These are phyloP conservation scores for Neurospora sp. DNA, from an alignment of 2,329 filamentous ascomycete genomes.

Conservation along the genomic window DNA sequence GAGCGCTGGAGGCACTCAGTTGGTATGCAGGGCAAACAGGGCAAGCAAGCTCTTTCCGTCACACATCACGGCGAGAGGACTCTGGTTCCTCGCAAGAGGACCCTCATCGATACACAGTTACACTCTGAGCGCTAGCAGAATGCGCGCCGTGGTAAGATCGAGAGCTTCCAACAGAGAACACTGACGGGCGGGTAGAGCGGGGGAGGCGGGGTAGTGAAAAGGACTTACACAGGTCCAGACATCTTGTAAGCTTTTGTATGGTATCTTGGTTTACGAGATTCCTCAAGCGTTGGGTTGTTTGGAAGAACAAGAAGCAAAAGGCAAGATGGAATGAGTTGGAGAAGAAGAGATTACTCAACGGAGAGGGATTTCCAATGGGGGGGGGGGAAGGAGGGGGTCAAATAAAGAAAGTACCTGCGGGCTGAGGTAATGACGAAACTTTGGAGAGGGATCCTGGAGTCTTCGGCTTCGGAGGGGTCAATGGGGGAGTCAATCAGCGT, in stretches of 20 bases:
- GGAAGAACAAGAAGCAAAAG: slow-evolving; percentile 13
- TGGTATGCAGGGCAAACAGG: slow-evolving; percentile 17
- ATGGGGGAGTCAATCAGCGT: slow-evolving; percentile 6
- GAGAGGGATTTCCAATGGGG: slow-evolving; percentile 13
- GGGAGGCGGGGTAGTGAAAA: slow-evolving; percentile 20
- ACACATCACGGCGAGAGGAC: neutral
- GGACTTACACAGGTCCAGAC: slow-evolving; percentile 60
- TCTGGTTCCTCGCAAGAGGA: neutral
- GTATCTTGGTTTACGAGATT: slow-evolving; percentile 5
- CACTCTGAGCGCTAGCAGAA: neutral
- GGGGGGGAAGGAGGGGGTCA: slow-evolving; percentile 12
- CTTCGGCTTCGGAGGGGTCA: slow-evolving; percentile 18
- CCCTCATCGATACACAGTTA: neutral
- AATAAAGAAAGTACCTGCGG: slow-evolving; percentile 4
- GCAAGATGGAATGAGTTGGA: slow-evolving; percentile 3
- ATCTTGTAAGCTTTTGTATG: slow-evolving; percentile 31
- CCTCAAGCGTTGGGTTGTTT: slow-evolving; percentile 11
- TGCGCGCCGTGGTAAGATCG: slow-evolving; percentile 1
- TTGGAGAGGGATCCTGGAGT: slow-evolving; percentile 14
- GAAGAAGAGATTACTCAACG: slow-evolving; percentile 10
- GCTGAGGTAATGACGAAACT: slow-evolving; percentile 19
- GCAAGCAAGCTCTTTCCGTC: neutral
- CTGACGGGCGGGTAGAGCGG: slow-evolving; percentile 12
- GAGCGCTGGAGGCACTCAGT: slow-evolving; percentile 50
- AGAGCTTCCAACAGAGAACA: slow-evolving; percentile 9